phyloP scores from a whole-genome alignment of 768 basidiomycete species.

The Chalciporus sphaerocephalus region DNA sequence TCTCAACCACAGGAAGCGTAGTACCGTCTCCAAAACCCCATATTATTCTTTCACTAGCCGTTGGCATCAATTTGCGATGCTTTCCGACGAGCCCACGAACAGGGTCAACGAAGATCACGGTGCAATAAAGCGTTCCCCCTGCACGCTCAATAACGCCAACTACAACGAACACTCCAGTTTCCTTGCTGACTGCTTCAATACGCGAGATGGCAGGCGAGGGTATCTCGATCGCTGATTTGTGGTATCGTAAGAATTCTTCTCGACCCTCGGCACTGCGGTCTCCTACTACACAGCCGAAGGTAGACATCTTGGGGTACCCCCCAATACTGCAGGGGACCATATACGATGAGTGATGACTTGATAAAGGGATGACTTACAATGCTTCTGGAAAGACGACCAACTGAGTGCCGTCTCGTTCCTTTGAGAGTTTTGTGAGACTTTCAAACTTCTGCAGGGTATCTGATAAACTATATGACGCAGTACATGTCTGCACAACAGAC shows the following conservation, averaged over 20 bases:
- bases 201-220: constrained; percentile 46
- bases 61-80: constrained; percentile 63
- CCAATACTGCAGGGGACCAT: constrained; percentile 38
- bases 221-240: constrained; percentile 51
- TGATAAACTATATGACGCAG: constrained; percentile 41
- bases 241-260: constrained; percentile 55
- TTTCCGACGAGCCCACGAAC: constrained; percentile 50
- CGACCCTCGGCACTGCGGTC: constrained; percentile 47
- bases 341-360: background rate
- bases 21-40: constrained; percentile 60
- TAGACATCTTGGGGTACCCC: constrained; percentile 57
- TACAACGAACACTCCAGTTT: constrained; percentile 51
- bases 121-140: constrained; percentile 59
- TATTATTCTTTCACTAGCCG: constrained; percentile 53
- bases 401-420: constrained; percentile 43
- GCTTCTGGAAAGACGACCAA: constrained; percentile 56
- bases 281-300: constrained; percentile 43
- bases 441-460: constrained; percentile 50
- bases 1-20: constrained; percentile 47
- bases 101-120: constrained; percentile 53
- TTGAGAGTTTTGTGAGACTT: constrained; percentile 40
- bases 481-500: constrained; percentile 52
- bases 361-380: constrained; percentile 38
- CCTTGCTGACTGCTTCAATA: constrained; percentile 47
- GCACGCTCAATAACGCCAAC: constrained; percentile 58